Evolutionary conservation across 352 stramenopile species (phyloP).

Genomic region (Achlya hypogyna): DNA sequence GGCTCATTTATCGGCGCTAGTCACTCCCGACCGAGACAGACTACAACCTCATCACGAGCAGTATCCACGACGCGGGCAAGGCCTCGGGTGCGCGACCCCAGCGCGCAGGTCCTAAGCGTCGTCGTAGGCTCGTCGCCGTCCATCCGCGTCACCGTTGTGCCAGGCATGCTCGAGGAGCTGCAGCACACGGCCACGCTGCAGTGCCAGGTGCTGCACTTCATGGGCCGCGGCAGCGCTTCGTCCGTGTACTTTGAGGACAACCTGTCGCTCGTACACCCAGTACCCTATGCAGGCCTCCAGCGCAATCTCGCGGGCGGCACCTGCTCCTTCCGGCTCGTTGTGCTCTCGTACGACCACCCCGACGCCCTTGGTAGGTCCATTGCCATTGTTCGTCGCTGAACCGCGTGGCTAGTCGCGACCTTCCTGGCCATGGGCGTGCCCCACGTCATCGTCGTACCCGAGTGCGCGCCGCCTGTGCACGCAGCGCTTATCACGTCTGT

Average conservation of each 20-base stretch:
- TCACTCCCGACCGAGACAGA: not conserved
- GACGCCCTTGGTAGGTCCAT: not conserved
- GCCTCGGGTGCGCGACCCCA: not conserved
- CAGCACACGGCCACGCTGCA: not conserved
- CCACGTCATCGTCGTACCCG: constrained; percentile 1
- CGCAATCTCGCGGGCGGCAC: not conserved
- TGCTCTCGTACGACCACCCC: constrained; percentile 7
- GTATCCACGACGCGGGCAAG: not conserved
- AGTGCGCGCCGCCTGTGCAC: not conserved
- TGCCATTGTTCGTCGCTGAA: not conserved
- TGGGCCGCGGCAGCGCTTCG: not conserved
- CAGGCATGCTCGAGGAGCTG: not conserved
- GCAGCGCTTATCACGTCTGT: not conserved
- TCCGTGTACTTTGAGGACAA: constrained; percentile 19
- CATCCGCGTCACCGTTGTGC: not conserved
- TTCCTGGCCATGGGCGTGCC: constrained; percentile 10
- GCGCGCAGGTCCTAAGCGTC: not conserved
- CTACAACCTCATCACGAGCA: not conserved
- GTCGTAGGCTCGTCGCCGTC: not conserved
- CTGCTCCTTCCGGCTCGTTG: not conserved
- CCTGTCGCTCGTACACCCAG: constrained; percentile 11
- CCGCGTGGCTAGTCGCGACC: not conserved
- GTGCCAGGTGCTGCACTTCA: constrained; percentile 12
- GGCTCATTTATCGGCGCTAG: not conserved
- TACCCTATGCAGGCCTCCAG: not conserved